phyloP scores from a whole-genome alignment of 805 yeast species.

The Candida piceae region DNA sequence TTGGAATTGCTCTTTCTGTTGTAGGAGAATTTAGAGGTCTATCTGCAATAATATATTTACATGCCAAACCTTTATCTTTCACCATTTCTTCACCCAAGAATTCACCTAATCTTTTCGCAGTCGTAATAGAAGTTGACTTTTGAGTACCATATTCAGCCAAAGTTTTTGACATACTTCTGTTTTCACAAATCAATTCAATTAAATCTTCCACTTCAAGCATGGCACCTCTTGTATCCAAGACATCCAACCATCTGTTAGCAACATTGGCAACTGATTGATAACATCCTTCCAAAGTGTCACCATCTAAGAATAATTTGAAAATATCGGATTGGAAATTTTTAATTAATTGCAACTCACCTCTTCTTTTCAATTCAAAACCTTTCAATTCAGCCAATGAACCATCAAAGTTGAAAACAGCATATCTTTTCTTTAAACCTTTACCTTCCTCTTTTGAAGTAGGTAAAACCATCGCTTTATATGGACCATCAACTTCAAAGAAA shows the following conservation, averaged over 20 bases:
- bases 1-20: slow-evolving; percentile 95
- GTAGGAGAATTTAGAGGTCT: slow-evolving; percentile 84
- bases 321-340: slow-evolving; percentile 94
- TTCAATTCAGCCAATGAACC: slow-evolving; percentile 92
- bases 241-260: slow-evolving; percentile 95
- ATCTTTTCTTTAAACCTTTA: slow-evolving; percentile 90
- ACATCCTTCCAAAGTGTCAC: slow-evolving; percentile 71
- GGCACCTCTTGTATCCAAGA: slow-evolving; percentile 78
- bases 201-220: slow-evolving; percentile 91
- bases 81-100: slow-evolving; percentile 96
- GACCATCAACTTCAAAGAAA: slow-evolving; percentile 98
- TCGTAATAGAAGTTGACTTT: slow-evolving; percentile 92
- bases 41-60: slow-evolving; percentile 85
- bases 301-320: slow-evolving; percentile 86
- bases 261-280: slow-evolving; percentile 86
- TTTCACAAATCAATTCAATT: slow-evolving; percentile 92
- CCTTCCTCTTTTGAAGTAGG: slow-evolving; percentile 98
- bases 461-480: slow-evolving; percentile 93
- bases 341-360: slow-evolving; percentile 92
- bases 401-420: slow-evolving; percentile 94
- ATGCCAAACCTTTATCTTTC: slow-evolving; percentile 91
- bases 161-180: slow-evolving; percentile 90
- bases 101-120: slow-evolving; percentile 90
- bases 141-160: slow-evolving; percentile 84
- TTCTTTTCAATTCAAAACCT: slow-evolving; percentile 93